Evolutionary conservation across 306 rosid species (phyloP).

Genomic region (Gynostemma pentaphyllum): DNA sequence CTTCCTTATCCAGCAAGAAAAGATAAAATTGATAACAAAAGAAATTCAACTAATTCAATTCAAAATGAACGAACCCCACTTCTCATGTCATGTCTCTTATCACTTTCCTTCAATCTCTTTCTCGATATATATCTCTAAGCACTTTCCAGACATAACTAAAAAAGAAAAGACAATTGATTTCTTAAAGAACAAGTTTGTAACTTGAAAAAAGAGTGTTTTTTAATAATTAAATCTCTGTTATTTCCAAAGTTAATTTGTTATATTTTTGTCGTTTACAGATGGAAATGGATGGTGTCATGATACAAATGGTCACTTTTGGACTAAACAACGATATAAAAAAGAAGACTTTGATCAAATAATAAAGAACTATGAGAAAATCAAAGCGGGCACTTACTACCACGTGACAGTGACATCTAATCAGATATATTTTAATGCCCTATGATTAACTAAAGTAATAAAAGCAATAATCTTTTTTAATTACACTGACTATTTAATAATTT

Average conservation of each 20-base stretch:
- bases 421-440: background rate
- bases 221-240: conserved; percentile 8
- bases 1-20: conserved; percentile 5
- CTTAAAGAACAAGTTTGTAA: conserved; percentile 3
- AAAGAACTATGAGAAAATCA: background rate
- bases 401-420: conserved; percentile 31
- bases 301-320: conserved; percentile 6
- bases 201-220: background rate
- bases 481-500: background rate
- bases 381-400: conserved; percentile 32
- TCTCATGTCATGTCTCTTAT: background rate
- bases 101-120: background rate
- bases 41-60: background rate
- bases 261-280: conserved; percentile 9
- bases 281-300: conserved; percentile 9
- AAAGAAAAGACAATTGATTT: background rate
- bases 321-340: background rate
- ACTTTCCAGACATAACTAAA: no score
- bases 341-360: background rate
- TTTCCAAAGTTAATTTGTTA: background rate
- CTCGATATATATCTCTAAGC: background rate
- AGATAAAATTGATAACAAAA: background rate
- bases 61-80: background rate
- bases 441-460: conserved; percentile 10
- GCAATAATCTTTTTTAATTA: background rate